phyloP scores from a whole-genome alignment of 139 green algal species.

The Bryopsis sp. region DNA sequence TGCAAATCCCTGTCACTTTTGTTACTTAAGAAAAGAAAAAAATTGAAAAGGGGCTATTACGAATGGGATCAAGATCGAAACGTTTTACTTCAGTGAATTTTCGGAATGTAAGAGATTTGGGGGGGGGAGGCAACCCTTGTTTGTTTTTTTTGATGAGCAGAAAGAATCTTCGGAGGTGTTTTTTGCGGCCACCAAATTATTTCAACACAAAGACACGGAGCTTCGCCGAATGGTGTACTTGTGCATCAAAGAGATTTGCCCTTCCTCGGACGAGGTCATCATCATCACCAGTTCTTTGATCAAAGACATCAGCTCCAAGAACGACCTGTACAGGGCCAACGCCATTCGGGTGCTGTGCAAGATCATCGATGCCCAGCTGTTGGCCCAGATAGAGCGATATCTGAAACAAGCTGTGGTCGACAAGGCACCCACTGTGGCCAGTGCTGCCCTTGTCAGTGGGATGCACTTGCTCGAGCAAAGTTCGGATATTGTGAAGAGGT shows the following conservation, averaged over 20 bases:
- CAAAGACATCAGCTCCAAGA: constrained; percentile 98
- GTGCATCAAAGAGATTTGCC: constrained; percentile 98
- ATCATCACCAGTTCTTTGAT: constrained; percentile 97
- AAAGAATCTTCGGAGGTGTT: constrained; percentile 96
- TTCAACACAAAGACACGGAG: constrained; percentile 91
- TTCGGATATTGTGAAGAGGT: constrained; percentile 93
- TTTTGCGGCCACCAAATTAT: constrained; percentile 97
- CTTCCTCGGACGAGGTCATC: constrained; percentile 89
- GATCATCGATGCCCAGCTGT: constrained; percentile 85
- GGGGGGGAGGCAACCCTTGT: constrained; percentile 4
- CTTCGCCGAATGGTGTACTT: constrained; percentile 97
- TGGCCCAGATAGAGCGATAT: constrained; percentile 80
- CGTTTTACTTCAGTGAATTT: too few species aligned
- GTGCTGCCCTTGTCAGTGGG: constrained; percentile 72
- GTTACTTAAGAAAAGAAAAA: too few species aligned
- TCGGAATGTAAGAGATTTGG: too few species aligned
- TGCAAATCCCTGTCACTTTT: constrained; percentile 1
- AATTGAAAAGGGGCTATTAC: too few species aligned
- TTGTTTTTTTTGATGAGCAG: constrained; percentile 39
- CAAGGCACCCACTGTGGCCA: constrained; percentile 70
- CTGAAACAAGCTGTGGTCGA: constrained; percentile 98
- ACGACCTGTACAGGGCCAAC: constrained; percentile 48
- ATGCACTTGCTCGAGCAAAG: constrained; percentile 75
- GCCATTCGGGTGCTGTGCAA: constrained; percentile 94
- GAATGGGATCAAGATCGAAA: too few species aligned